Conservation (phyloP, 2,329 filamentous ascomycete species). For the Sarocladium oryzae region DNA sequence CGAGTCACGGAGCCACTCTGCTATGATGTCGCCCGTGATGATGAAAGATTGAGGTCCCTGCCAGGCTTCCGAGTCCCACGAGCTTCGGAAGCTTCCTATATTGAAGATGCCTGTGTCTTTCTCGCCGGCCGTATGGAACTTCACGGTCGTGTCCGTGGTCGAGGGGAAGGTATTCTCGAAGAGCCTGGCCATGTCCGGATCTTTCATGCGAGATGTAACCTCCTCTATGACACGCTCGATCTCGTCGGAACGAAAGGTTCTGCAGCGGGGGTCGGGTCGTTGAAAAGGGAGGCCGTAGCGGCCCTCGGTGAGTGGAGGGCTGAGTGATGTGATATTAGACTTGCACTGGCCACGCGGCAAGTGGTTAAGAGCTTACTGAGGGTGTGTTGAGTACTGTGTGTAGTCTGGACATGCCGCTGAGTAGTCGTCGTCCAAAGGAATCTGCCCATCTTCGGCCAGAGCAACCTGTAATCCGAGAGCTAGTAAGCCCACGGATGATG, state of each 20-base stretch:
- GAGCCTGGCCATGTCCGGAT: constrained; percentile 81
- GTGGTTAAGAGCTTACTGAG: constrained; percentile 27
- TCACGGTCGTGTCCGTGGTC: constrained; percentile 74
- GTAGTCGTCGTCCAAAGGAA: constrained; percentile 18
- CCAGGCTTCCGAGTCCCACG: constrained; percentile 58
- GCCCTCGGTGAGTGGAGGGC: constrained; percentile 72
- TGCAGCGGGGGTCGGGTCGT: constrained; percentile 71
- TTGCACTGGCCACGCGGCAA: neutral
- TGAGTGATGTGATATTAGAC: constrained; percentile 26
- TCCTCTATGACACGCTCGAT: constrained; percentile 86
- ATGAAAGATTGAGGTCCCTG: constrained; percentile 84
- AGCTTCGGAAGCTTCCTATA: constrained; percentile 22
- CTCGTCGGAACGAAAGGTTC: constrained; percentile 79
- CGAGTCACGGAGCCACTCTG: constrained; percentile 86
- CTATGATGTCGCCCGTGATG: constrained; percentile 88
- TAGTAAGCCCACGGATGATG: constrained; percentile 21
- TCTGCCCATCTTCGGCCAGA: constrained; percentile 18
- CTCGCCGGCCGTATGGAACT: constrained; percentile 69
- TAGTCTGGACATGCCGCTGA: constrained; percentile 34
- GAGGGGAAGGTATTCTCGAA: constrained; percentile 97
- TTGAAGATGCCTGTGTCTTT: constrained; percentile 31
- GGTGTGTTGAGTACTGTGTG: constrained; percentile 28
- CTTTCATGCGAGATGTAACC: constrained; percentile 70
- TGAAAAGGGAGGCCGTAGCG: constrained; percentile 79
- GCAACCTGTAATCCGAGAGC: constrained; percentile 17